Evolutionary conservation across 2,329 filamentous ascomycete genomes (phyloP).

Genomic region (Aureobasidium lini): DNA sequence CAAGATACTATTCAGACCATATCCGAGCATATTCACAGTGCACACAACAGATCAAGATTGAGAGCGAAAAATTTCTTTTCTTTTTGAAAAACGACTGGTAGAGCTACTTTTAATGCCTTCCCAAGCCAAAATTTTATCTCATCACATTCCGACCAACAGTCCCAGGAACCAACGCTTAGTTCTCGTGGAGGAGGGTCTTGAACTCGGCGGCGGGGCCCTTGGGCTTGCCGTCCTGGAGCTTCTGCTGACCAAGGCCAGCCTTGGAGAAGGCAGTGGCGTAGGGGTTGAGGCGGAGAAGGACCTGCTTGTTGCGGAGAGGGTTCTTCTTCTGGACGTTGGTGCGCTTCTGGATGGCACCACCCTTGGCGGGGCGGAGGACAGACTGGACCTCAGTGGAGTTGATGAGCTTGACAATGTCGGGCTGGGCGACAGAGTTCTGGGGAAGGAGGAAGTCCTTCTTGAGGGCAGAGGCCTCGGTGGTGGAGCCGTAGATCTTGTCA

Average conservation of each 20-base stretch:
- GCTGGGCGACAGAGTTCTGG: slow-evolving; percentile 83
- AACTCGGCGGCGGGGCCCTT: slow-evolving; percentile 46
- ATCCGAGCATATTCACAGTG: not conserved
- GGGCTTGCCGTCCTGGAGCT: slow-evolving; percentile 57
- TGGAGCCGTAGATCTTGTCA: slow-evolving; percentile 93
- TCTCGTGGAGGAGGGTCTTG: slow-evolving; percentile 40
- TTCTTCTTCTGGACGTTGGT: slow-evolving; percentile 98
- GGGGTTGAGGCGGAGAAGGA: slow-evolving; percentile 96
- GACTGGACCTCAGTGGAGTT: slow-evolving; percentile 98
- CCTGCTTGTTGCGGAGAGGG: slow-evolving; percentile 97
- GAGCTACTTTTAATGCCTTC: slow-evolving; percentile 11
- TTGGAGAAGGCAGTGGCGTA: slow-evolving; percentile 88
- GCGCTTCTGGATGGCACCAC: slow-evolving; percentile 83
- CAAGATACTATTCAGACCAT: not conserved
- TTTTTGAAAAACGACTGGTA: slow-evolving; percentile 5
- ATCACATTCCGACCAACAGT: not conserved
- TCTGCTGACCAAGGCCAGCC: slow-evolving; percentile 70
- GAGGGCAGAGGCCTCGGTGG: slow-evolving; percentile 77
- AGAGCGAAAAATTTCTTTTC: slow-evolving; percentile 2
- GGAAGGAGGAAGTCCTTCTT: slow-evolving; percentile 99
- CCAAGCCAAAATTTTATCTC: slow-evolving; percentile 6
- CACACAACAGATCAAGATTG: not conserved
- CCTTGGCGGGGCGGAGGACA: slow-evolving; percentile 87
- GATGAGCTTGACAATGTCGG: slow-evolving; percentile 95
- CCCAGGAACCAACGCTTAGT: slow-evolving; percentile 29